Evolutionary conservation across 108 stramenopile genomes (phyloP), one percentile per base, ranked within the genome.

Genomic region (Parmales sp.): DNA sequence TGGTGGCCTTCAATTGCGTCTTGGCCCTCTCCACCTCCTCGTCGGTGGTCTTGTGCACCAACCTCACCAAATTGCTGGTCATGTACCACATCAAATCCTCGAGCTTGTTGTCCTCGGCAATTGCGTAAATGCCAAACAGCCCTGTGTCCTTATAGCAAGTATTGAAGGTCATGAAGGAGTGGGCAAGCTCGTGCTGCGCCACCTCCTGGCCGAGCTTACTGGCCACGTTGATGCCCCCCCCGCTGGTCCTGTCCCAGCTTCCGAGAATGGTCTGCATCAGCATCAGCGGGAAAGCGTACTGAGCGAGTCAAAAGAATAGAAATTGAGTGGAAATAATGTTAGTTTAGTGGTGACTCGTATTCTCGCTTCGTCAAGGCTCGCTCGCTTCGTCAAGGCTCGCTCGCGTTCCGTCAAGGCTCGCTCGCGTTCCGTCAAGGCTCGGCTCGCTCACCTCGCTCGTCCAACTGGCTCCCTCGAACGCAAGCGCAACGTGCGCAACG

Each of bases 111-210:
- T 92, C 90, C 46, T 88, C 91, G 18, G 87, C 89, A 50, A 93
- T 85, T 31, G 90, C 89, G 76, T 99, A 97, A n/a, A 98, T 64
- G 36, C 97, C 98, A 74, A 99, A 98, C 11, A 99, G 83, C 8
- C 98, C 98, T 34, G 94, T 97, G 71, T 99, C 98, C 79, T 98
- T 97, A 88, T 99, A 99, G 82, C 93, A 93, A n/a, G 96, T 95
- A 81, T 99, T 99, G 83, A 98, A 98, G 9, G 96, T 93, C 51
- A 76, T 83, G 78, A 91, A 80, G 7, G 88, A 88, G 77, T 97
- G 94, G 46, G 92, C 93, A 26, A 87, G 71, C 68, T 95, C 94
- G 65, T 84, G 75, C 41, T 81, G 80, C 4, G 95, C 95, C 20
- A 99, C 81, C 69, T 91, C 90, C 73, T 90, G 89, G 69, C 93